Conservation (phyloP, 805 yeast genomes). For the Yarrowia osloensis region DNA sequence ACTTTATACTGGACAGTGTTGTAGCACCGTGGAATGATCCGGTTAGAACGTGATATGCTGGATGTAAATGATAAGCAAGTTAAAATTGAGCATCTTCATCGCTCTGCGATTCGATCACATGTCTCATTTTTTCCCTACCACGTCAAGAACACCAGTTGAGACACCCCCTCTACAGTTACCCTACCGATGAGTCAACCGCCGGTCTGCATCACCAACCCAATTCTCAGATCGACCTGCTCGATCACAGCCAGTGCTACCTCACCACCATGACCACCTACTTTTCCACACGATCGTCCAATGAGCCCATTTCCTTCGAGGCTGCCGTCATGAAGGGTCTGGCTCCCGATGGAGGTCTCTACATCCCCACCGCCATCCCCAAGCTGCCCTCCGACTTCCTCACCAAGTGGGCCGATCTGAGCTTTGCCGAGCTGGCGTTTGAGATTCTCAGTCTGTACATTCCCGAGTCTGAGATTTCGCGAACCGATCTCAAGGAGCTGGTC, state of each 20-base stretch:
- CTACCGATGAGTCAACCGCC: conserved; percentile 23
- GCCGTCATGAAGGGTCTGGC: conserved; percentile 73
- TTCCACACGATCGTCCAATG: conserved; percentile 46
- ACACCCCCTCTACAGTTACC: not conserved
- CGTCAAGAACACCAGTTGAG: not conserved
- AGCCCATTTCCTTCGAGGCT: conserved; percentile 40
- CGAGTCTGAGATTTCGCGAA: conserved; percentile 68
- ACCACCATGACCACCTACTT: conserved; percentile 38
- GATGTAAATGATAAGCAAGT: no score
- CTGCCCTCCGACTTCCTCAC: conserved; percentile 57
- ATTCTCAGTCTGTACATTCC: conserved; percentile 79
- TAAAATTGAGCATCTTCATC: not conserved
- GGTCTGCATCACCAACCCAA: not conserved
- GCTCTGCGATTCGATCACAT: not conserved
- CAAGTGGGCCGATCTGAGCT: conserved; percentile 72
- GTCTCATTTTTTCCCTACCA: not conserved
- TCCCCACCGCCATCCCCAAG: conserved; percentile 80
- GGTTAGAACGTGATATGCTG: no score
- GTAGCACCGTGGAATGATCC: not conserved
- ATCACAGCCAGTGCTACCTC: not conserved
- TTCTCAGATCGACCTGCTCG: conserved; percentile 3
- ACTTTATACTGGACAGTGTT: not conserved
- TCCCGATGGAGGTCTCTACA: conserved; percentile 92
- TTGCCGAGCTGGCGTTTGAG: conserved; percentile 84
- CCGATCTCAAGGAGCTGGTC: conserved; percentile 65